Percentiles rank a stretch among this genome's conserved stretches.
Evolutionary conservation across 2,329 filamentous ascomycete genomes (phyloP).

Genomic region (Fusarium bulbicola): DNA sequence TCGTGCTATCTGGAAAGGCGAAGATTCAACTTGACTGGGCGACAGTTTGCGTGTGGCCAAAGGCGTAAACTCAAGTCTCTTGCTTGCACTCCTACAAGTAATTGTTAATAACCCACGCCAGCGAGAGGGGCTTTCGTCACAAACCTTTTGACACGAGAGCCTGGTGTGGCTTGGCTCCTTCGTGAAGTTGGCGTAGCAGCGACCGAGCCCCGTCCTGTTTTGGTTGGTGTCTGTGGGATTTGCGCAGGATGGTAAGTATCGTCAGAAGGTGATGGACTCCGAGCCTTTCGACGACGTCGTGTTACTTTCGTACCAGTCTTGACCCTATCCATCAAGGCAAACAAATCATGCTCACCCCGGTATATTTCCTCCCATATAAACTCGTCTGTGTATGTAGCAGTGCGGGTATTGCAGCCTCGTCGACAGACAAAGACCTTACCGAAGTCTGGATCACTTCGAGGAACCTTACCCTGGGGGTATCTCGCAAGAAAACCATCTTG

Average conservation of each 20-base stretch:
- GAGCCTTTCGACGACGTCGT: conserved; percentile 45
- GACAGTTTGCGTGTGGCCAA: conserved; percentile 88
- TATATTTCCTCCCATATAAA: conserved; percentile 93
- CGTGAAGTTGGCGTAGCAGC: conserved; percentile 46
- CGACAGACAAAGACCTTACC: conserved; percentile 92
- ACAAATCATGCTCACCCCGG: conserved; percentile 69
- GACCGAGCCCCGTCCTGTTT: conserved; percentile 41
- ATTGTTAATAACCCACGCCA: conserved; percentile 11
- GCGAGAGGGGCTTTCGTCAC: not conserved
- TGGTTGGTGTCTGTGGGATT: conserved; percentile 52
- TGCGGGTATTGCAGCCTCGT: conserved; percentile 87
- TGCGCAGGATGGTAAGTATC: conserved; percentile 47
- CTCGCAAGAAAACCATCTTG: conserved; percentile 70
- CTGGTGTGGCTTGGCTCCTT: conserved; percentile 44
- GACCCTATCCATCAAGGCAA: conserved; percentile 71
- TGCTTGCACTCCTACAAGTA: conserved; percentile 62
- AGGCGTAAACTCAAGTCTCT: conserved; percentile 92
- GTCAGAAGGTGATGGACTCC: conserved; percentile 47
- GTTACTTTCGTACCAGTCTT: conserved; percentile 77
- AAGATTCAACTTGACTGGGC: conserved; percentile 76
- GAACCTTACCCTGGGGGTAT: conserved; percentile 80
- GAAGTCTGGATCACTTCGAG: conserved; percentile 75
- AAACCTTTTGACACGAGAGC: conserved; percentile 47
- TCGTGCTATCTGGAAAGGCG: conserved; percentile 91
- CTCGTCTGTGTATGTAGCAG: conserved; percentile 90